Evolutionary conservation across 805 yeast genomes (phyloP).

Genomic region (Metschnikowia drakensbergensis): DNA sequence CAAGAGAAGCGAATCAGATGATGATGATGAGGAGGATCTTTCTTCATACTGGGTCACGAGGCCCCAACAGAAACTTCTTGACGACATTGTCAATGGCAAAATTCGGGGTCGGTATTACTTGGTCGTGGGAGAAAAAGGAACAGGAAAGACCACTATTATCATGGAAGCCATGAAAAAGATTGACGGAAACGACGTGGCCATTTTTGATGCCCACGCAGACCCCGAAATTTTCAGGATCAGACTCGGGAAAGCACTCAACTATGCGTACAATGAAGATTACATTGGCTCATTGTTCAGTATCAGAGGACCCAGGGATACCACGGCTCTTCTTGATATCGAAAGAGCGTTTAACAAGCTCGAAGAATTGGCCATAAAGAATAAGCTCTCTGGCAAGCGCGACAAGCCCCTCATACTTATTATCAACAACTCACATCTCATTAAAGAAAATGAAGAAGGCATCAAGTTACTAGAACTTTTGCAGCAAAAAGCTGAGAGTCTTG

Average conservation of each 20-base stretch:
- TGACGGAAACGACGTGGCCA: conserved; percentile 59
- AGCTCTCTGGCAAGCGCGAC: conserved; percentile 30
- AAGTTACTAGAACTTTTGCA: conserved; percentile 71
- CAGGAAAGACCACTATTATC: conserved; percentile 77
- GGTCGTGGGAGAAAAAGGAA: conserved; percentile 80
- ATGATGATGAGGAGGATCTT: conserved; percentile 23
- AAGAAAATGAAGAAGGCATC: conserved; percentile 69
- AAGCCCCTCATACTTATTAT: conserved; percentile 67
- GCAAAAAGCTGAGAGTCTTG: conserved; percentile 75
- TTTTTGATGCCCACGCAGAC: conserved; percentile 80
- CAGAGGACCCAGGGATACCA: conserved; percentile 80
- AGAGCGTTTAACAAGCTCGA: conserved; percentile 76
- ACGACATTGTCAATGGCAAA: conserved; percentile 63
- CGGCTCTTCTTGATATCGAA: conserved; percentile 77
- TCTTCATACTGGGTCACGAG: conserved; percentile 59
- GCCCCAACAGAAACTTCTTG: conserved; percentile 60
- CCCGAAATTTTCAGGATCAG: conserved; percentile 77
- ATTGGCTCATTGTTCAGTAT: conserved; percentile 78
- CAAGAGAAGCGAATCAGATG: conserved; percentile 16
- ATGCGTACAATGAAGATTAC: conserved; percentile 74
- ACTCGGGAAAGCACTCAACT: conserved; percentile 70
- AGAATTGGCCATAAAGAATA: conserved; percentile 57
- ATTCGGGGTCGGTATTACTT: conserved; percentile 65
- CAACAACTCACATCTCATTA: conserved; percentile 70
- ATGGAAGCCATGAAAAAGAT: conserved; percentile 66